A percentile compares a stretch with the other conserved stretches of the same genome.
Evolutionary conservation across 805 yeast genomes (phyloP).

Genomic region (Kodamaea jinghongensis): DNA sequence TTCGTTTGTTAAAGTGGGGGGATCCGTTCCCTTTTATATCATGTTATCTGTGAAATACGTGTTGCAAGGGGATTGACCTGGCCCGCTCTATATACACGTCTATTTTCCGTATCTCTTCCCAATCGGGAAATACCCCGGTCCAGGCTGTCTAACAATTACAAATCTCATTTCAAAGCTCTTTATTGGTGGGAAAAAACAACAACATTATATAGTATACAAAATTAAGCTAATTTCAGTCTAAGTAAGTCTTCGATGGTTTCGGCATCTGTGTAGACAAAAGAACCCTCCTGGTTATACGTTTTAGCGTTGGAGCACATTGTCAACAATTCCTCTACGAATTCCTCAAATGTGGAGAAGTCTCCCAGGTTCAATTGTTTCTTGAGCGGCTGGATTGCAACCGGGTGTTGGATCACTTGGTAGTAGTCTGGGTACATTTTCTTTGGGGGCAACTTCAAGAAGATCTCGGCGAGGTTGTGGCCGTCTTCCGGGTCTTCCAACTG

Average conservation of each 20-base stretch:
- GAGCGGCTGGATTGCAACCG: constrained; percentile 58
- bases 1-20: background rate
- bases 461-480: constrained; percentile 34
- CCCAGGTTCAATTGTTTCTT: constrained; percentile 46
- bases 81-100: background rate
- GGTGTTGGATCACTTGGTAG: constrained; percentile 58
- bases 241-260: constrained; percentile 39
- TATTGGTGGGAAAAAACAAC: no score
- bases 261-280: constrained; percentile 63
- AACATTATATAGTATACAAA: no score
- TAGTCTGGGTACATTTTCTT: constrained; percentile 81
- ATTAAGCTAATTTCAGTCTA: background rate
- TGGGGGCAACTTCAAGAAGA: constrained; percentile 70
- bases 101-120: background rate
- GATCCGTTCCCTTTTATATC: constrained; percentile 1
- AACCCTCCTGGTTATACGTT: constrained; percentile 68
- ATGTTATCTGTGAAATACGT: no score
- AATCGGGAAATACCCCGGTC: background rate
- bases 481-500: constrained; percentile 44
- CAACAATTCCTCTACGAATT: constrained; percentile 59
- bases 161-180: no score
- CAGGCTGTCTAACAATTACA: background rate
- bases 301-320: constrained; percentile 69
- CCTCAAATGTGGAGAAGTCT: constrained; percentile 37
- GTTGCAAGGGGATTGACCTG: no score